phyloP scores from a whole-genome alignment of 441 rosid species.

The Adansonia rubrostipa region DNA sequence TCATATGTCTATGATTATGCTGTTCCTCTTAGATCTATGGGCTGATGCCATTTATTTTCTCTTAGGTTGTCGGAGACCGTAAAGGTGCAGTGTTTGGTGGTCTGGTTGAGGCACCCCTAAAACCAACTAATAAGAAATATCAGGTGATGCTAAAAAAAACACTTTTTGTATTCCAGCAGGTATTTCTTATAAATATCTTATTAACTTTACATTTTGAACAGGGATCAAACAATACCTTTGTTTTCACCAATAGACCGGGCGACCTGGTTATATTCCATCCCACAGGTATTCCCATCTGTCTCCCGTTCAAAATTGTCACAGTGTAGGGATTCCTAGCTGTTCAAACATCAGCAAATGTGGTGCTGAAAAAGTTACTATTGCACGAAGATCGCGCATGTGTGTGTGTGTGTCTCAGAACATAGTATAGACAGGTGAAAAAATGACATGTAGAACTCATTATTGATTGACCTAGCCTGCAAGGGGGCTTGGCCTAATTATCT shows the following conservation, averaged over 20 bases:
- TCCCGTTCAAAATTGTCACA: neutral
- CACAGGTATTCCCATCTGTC: conserved; percentile 58
- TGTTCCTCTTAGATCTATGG: conserved; percentile 19
- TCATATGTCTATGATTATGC: conserved; percentile 6
- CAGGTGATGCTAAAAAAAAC: conserved; percentile 60
- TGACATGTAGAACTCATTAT: neutral
- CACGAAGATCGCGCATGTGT: neutral
- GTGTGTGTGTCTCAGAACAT: neutral
- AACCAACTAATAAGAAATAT: conserved; percentile 76
- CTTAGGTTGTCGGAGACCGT: conserved; percentile 86
- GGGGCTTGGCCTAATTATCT: neutral
- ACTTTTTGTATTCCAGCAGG: conserved; percentile 17
- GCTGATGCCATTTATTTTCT: conserved; percentile 21
- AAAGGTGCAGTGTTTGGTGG: conserved; percentile 96
- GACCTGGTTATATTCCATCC: conserved; percentile 72
- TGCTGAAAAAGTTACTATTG: neutral
- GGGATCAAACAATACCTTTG: conserved; percentile 92
- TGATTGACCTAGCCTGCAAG: neutral
- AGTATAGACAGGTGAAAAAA: neutral
- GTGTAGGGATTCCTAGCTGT: neutral
- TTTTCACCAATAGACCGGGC: conserved; percentile 78
- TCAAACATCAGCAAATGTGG: neutral
- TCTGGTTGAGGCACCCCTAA: conserved; percentile 88
- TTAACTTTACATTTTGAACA: conserved; percentile 41
- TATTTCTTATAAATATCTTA: neutral